phyloP scores from a whole-genome alignment of 2,329 filamentous ascomycete species.

The Venturia asperata region DNA sequence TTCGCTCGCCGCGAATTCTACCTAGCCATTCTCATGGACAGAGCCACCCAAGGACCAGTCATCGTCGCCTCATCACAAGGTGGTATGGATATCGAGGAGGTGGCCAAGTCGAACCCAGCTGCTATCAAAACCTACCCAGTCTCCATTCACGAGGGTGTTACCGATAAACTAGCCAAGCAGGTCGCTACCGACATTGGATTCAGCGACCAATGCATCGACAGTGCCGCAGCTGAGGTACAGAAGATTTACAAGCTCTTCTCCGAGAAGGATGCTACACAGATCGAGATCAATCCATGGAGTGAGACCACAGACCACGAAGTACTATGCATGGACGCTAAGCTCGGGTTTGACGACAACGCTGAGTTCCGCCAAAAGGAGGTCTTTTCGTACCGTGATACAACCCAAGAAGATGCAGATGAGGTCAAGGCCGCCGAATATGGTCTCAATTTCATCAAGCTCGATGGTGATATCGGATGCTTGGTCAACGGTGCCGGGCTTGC shows the following conservation, averaged over 20 bases:
- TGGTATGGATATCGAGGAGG: slow-evolving; percentile 98
- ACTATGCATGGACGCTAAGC: slow-evolving; percentile 98
- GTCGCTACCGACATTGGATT: slow-evolving; percentile 92
- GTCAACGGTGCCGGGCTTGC: slow-evolving; percentile 98
- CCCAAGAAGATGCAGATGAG: slow-evolving; percentile 95
- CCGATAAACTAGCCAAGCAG: slow-evolving; percentile 84
- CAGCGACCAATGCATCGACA: slow-evolving; percentile 93
- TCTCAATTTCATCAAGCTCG: slow-evolving; percentile 99
- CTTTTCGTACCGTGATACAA: slow-evolving; percentile 87
- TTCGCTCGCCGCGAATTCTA: slow-evolving; percentile 99
- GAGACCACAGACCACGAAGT: slow-evolving; percentile 98
- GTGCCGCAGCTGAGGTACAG: slow-evolving; percentile 93
- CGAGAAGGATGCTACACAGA: slow-evolving; percentile 97
- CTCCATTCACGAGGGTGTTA: slow-evolving; percentile 90
- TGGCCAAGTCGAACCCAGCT: slow-evolving; percentile 94
- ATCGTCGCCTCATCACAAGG: slow-evolving; percentile 97
- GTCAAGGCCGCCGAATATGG: slow-evolving; percentile 90
- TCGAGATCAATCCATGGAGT: slow-evolving; percentile 98
- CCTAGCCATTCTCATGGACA: slow-evolving; percentile 97
- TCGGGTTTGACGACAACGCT: slow-evolving; percentile 97
- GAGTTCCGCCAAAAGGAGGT: slow-evolving; percentile 97
- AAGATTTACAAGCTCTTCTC: slow-evolving; percentile 98
- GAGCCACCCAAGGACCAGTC: slow-evolving; percentile 79
- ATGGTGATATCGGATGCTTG: slow-evolving; percentile 97
- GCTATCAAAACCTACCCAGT: slow-evolving; percentile 92